Conservation (phyloP, 306 rosid species). For the Ormosia emarginata region DNA sequence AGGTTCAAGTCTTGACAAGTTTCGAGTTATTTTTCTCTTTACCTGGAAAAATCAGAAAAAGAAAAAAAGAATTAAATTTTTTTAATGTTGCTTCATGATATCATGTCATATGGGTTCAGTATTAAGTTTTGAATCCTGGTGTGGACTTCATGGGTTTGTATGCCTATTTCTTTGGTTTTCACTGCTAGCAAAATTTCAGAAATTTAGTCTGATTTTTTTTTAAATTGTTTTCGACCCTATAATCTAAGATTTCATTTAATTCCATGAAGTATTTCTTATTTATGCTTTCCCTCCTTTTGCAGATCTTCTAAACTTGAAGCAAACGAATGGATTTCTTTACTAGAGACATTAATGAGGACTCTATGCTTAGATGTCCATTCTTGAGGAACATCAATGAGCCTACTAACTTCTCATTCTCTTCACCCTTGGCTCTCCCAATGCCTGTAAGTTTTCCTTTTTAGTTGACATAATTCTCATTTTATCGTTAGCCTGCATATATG, state of each 20-base stretch:
- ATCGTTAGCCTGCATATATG: background rate
- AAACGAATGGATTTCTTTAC: slow-evolving; percentile 58
- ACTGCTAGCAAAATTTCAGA: background rate
- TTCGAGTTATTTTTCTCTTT: background rate
- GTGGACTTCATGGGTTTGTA: background rate
- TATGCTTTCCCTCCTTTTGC: slow-evolving; percentile 19
- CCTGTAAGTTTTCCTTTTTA: slow-evolving; percentile 57
- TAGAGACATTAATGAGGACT: slow-evolving; percentile 56
- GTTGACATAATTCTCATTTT: slow-evolving; percentile 2
- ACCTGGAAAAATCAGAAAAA: background rate
- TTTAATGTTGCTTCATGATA: slow-evolving; percentile 10
- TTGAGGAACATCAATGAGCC: slow-evolving; percentile 98
- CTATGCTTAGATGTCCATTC: slow-evolving; percentile 82
- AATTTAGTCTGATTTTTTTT: background rate
- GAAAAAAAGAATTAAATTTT: background rate
- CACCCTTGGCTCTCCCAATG: slow-evolving; percentile 70
- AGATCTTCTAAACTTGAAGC: slow-evolving; percentile 30
- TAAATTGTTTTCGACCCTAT: background rate
- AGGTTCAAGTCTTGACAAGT: background rate
- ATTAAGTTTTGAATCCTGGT: slow-evolving; percentile 12
- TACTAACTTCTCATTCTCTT: slow-evolving; percentile 79
- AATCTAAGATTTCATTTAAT: background rate
- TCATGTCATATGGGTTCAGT: background rate
- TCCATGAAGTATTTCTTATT: background rate
- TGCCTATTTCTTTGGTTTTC: background rate